A percentile compares a stretch with the other conserved stretches of the same genome.
Conservation (phyloP, 176 grass and related monocot genomes). For the Lolium perenne region DNA sequence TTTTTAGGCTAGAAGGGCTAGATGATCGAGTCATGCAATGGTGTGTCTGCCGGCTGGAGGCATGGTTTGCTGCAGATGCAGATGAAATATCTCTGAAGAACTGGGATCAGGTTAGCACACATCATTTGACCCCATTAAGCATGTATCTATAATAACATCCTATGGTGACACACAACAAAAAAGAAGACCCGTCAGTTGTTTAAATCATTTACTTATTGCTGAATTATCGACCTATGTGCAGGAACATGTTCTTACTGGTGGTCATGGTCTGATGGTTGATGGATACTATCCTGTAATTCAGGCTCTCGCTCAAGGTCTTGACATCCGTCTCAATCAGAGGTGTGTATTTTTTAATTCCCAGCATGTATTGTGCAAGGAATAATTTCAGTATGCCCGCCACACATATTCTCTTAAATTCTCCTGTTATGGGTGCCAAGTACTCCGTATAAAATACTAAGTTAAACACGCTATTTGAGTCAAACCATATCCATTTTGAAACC, state of each 20-base stretch:
- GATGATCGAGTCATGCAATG: slow-evolving; percentile 86
- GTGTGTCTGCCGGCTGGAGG: slow-evolving; percentile 87
- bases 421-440: background rate
- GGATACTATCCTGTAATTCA: slow-evolving; percentile 95
- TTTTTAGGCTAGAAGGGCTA: slow-evolving; percentile 69
- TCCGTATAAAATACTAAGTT: background rate
- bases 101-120: slow-evolving; percentile 82
- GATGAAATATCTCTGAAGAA: slow-evolving; percentile 95
- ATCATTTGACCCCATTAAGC: background rate
- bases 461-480: background rate
- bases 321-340: slow-evolving; percentile 90
- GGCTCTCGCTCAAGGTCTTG: slow-evolving; percentile 72
- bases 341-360: background rate
- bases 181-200: too few relatives aligned
- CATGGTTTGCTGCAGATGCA: slow-evolving; percentile 97
- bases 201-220: background rate
- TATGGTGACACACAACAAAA: background rate
- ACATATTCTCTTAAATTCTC: background rate
- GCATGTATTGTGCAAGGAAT: background rate
- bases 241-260: slow-evolving; percentile 93
- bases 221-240: slow-evolving; percentile 22
- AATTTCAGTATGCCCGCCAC: background rate
- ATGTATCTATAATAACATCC: background rate
- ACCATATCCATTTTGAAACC: background rate
- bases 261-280: slow-evolving; percentile 99